Evolutionary conservation across 163 green algal species (phyloP), one percentile per base, ranked within the genome.

Genomic region (Volvox carteri): DNA sequence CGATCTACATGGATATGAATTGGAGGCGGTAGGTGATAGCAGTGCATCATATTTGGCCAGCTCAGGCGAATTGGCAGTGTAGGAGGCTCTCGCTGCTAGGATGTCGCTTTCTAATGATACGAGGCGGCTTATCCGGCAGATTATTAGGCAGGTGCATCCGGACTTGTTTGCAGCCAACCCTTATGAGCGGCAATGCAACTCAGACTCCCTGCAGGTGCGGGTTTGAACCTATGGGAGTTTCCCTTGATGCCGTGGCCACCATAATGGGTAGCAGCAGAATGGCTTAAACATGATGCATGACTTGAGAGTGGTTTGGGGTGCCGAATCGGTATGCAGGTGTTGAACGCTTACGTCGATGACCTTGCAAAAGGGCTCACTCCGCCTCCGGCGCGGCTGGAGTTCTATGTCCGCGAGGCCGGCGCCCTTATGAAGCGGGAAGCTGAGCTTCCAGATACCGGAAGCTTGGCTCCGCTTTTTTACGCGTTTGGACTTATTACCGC

Each of bases 281-380:
- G n/a, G n/a, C 9, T 42, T 42, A 41, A 73, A 42, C 37, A 73
- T 42, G 62, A 41, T 33, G n/a, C 14, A 42, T 48, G 19, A 35
- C 16, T 35, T n/a, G 9, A 75, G 46, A 75, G 30, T 33, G 46
- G 16, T 48, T 7, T 4, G 37, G 60, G 60, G 19, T 33, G n/a
- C n/a, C 30, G 46, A 30, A 28, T 68, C 0, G 50, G 14, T 70
- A 16, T 14, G 87, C 93, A 98, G 94, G 88, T 91, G 2, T 89
- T 98, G 2, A 98, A 98, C 78, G 90, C 75, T 11, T 98, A 98
- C 77, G 92, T 97, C 2, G 96, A 98, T 67, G 87, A 96, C 50
- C 86, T 98, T 7, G 90, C 93, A 9, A 90, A 92, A 19, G 87
- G 92, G 21, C 58, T 89, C 33, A 77, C 85, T 3, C 91, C 94